Evolutionary conservation across 768 basidiomycete species (phyloP).

Genomic region (Mrakia blollopis): DNA sequence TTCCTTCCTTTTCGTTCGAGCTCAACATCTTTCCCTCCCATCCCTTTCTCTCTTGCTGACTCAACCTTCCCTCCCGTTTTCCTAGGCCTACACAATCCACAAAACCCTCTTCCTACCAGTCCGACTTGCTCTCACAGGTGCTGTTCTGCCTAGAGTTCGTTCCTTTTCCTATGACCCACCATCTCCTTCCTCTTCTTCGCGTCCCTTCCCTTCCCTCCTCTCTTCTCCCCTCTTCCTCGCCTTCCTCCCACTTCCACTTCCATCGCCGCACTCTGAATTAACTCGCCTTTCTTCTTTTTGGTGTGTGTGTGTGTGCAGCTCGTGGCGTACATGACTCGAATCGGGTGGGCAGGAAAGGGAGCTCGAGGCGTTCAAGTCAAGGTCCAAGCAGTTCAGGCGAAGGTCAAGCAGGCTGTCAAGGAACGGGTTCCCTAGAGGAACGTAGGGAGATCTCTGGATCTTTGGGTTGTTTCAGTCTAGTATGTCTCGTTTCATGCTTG

Average conservation of each 20-base stretch:
- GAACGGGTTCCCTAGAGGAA: not conserved
- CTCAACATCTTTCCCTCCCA: not conserved
- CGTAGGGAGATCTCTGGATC: no score
- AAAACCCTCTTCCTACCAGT: conserved; percentile 89
- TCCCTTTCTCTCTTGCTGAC: not conserved
- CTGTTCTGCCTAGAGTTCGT: conserved; percentile 61
- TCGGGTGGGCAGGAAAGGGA: conserved; percentile 76
- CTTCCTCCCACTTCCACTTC: not conserved
- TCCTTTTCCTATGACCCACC: not conserved
- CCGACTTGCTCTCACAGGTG: conserved; percentile 80
- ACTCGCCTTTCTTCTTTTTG: not conserved
- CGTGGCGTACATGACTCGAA: conserved; percentile 72
- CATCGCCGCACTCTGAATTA: no score
- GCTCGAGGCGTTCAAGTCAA: conserved; percentile 48
- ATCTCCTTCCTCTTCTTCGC: not conserved
- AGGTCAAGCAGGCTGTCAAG: conserved; percentile 26
- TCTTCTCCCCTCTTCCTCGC: not conserved
- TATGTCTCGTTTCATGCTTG: no score
- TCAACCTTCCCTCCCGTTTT: not conserved
- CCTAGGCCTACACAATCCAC: conserved; percentile 90
- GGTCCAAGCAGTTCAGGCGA: conserved; percentile 14
- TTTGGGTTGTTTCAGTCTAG: no score
- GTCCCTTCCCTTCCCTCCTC: not conserved
- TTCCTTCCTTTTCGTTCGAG: not conserved
- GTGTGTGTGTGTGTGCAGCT: conserved; percentile 41